Evolutionary conservation across 768 basidiomycete genomes (phyloP).

Genomic region (Baorangia bicolor): DNA sequence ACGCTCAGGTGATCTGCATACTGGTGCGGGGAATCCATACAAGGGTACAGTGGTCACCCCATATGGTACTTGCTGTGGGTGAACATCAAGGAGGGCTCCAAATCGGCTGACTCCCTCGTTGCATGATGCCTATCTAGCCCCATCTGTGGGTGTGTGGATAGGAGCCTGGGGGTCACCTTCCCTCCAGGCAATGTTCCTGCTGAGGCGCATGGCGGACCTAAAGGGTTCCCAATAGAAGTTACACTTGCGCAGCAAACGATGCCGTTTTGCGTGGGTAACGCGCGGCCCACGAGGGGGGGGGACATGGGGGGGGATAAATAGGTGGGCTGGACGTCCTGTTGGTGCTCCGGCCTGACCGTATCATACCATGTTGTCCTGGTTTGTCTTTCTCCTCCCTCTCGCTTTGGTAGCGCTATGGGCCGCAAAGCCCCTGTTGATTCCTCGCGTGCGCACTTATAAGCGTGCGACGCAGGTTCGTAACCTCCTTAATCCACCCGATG

Average conservation of each 20-base stretch:
- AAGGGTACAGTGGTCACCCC: background rate
- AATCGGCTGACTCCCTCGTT: background rate
- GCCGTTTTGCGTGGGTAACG: background rate
- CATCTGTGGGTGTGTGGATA: constrained; percentile 4
- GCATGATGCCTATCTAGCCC: background rate
- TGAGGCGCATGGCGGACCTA: background rate
- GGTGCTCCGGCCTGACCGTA: background rate
- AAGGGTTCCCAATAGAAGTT: background rate
- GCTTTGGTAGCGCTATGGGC: background rate
- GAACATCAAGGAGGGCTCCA: background rate
- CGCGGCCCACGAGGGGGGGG: background rate
- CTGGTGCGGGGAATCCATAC: background rate
- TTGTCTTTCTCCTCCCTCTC: background rate
- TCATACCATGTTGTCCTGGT: constrained; percentile 1
- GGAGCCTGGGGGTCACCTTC: background rate
- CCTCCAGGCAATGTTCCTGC: background rate
- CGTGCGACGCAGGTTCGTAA: background rate
- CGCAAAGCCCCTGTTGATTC: background rate
- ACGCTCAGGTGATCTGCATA: background rate
- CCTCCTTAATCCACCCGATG: constrained; percentile 18
- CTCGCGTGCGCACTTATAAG: constrained; percentile 12
- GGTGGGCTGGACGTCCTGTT: background rate
- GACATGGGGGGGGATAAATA: constrained; percentile 12
- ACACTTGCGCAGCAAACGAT: background rate
- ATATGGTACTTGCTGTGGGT: constrained; percentile 14